Evolutionary conservation across 2,329 filamentous ascomycete genomes (phyloP), one percentile per base, ranked within the genome.

Genomic region (Colletotrichum sp.): DNA sequence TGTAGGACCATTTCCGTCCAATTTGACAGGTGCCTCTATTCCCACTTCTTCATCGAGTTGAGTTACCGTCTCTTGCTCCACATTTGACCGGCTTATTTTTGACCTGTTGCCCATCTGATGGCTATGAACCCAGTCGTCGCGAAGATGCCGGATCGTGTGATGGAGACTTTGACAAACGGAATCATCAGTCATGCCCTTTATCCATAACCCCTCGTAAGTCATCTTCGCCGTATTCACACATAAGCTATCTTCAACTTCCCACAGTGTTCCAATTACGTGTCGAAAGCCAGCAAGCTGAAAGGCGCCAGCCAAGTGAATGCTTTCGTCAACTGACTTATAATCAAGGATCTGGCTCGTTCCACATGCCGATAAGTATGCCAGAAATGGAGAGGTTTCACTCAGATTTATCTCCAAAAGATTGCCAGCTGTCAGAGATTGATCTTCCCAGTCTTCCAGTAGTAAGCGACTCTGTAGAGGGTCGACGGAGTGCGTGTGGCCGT

Each of bases 301-400:
- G 0, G 82, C 83, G 52, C 79, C 77, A 2, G 32, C 64, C 3
- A 77, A 16, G 27, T 78, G 74, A 4, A 88, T 80, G 1, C 75
- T 76, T 70, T 88, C 86, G 56, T 88, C 86, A 0, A 80, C 8
- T 2, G 84, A 72, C 1, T 58, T 70, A 0, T 79, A 66, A 5
- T 76, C 61, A 9, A 76, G 75, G 16, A 79, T 80, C n/a, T 76
- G 55, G 0, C 82, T 82, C 0, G 85, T 86, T 0, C 75, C 78
- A 39, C 84, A 87, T 0, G 84, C 84, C 5, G 85, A 87, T 4
- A 87, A 82, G 62, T 84, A 86, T 0, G 81, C 85, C 5, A 86
- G 79, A 66, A 85, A 85, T 9, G 82, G 82, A 4, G 70, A 3
- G 0, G 34, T 8, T 1, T 48, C 43, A 70, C 13, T 5, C 65